phyloP scores from a whole-genome alignment of 805 yeast species.

The Hanseniaspora lachancei region DNA sequence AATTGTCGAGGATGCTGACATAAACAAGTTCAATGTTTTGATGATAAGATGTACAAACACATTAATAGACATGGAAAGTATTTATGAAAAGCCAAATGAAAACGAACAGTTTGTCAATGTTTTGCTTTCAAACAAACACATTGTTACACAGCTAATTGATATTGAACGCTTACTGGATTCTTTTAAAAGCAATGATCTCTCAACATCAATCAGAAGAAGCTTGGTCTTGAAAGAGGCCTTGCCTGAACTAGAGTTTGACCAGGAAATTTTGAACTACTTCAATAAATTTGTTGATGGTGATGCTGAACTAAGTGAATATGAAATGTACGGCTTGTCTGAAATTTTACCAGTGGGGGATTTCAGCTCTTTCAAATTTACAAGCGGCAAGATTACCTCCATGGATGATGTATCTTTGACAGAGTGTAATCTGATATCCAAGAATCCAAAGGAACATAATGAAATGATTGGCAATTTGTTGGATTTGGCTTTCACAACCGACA shows the following conservation, averaged over 20 bases:
- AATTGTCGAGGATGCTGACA: background rate
- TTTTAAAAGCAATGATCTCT: background rate
- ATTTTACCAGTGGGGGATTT: background rate
- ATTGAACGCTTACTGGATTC: background rate
- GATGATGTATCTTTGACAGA: background rate
- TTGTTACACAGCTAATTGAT: background rate
- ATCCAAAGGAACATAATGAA: background rate
- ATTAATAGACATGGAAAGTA: background rate
- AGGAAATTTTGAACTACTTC: background rate
- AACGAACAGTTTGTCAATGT: background rate
- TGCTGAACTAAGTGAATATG: background rate
- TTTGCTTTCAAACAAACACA: background rate
- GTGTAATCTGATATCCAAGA: background rate
- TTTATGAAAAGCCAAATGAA: background rate
- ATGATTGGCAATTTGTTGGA: background rate
- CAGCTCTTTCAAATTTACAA: too few relatives aligned
- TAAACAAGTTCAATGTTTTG: background rate
- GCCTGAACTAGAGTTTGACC: background rate
- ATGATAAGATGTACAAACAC: constrained; percentile 5
- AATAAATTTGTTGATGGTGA: background rate
- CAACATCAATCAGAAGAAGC: background rate
- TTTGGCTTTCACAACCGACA: background rate
- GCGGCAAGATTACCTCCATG: background rate
- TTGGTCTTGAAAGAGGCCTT: background rate
- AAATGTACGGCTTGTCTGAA: background rate